Percentiles rank a stretch among this genome's conserved stretches.
Conservation (phyloP, 2,329 filamentous ascomycete genomes). For the Paramyrothecium sp. region DNA sequence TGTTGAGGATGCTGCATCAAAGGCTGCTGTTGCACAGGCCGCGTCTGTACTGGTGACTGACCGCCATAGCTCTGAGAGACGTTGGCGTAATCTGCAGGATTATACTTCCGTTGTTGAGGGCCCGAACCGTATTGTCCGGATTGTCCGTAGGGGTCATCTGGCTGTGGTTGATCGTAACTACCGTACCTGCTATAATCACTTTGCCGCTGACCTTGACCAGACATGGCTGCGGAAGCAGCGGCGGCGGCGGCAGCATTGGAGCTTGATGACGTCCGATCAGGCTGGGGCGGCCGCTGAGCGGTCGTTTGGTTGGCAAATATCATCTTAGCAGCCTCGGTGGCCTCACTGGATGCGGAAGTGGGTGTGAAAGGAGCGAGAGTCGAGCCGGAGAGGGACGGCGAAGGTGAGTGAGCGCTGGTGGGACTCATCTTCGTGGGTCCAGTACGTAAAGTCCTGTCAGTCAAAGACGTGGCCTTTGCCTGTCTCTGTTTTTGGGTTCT, state of each 20-base stretch:
- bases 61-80: conserved; percentile 46
- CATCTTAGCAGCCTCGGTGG: conserved; percentile 62
- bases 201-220: conserved; percentile 35
- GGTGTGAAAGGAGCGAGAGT: conserved; percentile 17
- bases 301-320: conserved; percentile 58
- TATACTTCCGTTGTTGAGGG: conserved; percentile 64
- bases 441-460: conserved; percentile 65
- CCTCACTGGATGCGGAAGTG: conserved; percentile 38
- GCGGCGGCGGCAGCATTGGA: conserved; percentile 59
- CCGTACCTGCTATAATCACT: conserved; percentile 33
- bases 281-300: conserved; percentile 47
- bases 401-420: conserved; percentile 29
- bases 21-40: conserved; percentile 30
- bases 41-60: conserved; percentile 27
- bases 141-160: conserved; percentile 34
- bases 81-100: conserved; percentile 74
- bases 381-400: conserved; percentile 32
- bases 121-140: conserved; percentile 29
- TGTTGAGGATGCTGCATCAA: conserved; percentile 39
- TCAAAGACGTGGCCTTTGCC: conserved; percentile 57
- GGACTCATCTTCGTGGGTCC: conserved; percentile 44
- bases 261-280: conserved; percentile 52
- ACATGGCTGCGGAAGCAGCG: conserved; percentile 58
- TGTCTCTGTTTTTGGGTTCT: conserved; percentile 72
- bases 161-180: conserved; percentile 28